phyloP scores from a whole-genome alignment of 441 rosid genomes.

The Cnidoscolus chayamansa region DNA sequence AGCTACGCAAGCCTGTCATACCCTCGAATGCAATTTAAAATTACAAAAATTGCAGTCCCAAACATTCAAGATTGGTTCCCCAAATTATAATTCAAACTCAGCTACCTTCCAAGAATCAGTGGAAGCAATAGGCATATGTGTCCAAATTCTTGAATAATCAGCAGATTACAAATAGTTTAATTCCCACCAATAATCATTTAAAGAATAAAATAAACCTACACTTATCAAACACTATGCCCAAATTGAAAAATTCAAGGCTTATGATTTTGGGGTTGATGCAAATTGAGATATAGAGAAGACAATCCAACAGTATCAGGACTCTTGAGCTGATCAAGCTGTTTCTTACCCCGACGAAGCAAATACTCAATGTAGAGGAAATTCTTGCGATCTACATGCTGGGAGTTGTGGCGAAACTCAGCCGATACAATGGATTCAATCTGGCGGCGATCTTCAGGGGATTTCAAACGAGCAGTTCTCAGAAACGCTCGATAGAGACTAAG shows the following conservation, averaged over 20 bases:
- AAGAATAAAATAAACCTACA: too few species aligned
- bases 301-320: constrained; percentile 53
- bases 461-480: constrained; percentile 20
- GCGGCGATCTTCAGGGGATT: constrained; percentile 38
- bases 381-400: constrained; percentile 68
- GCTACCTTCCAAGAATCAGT: neutral
- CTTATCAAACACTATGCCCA: neutral
- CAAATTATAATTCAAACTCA: neutral
- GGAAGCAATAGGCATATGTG: neutral
- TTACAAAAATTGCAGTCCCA: neutral
- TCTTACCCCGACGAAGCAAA: constrained; percentile 71
- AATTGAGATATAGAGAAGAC: constrained; percentile 44
- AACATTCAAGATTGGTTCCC: neutral
- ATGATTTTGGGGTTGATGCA: constrained; percentile 19
- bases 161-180: neutral
- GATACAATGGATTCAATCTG: constrained; percentile 61
- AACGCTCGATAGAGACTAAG: constrained; percentile 13
- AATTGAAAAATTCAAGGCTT: constrained; percentile 15
- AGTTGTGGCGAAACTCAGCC: constrained; percentile 59
- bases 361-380: constrained; percentile 78
- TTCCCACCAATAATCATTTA: neutral
- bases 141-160: neutral
- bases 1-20: neutral
- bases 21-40: neutral
- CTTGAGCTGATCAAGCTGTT: constrained; percentile 81